These are phyloP conservation scores for Leishmania braziliensis DNA, from an alignment of 208 protist genomes.

Conservation along the genomic window DNA sequence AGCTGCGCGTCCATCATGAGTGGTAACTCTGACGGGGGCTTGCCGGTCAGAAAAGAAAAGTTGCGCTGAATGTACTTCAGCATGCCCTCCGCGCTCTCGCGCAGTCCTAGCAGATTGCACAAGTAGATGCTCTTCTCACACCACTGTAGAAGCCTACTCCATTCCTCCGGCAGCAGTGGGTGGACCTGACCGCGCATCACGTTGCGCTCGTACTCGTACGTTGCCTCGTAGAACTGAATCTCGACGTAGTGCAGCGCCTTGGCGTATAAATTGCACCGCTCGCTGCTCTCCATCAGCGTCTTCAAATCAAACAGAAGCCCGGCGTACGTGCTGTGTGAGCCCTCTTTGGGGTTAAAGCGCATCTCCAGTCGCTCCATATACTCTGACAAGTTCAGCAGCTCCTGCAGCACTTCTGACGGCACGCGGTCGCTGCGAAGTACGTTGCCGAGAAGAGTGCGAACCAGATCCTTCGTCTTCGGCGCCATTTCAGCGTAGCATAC, in stretches of 20 bases:
- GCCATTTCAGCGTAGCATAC: conserved; percentile 85
- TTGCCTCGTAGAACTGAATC: conserved; percentile 86
- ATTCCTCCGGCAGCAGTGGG: conserved; percentile 63
- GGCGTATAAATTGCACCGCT: conserved; percentile 93
- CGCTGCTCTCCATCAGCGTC: conserved; percentile 92
- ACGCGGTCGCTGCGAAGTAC: conserved; percentile 77
- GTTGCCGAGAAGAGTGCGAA: conserved; percentile 59
- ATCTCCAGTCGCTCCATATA: conserved; percentile 97
- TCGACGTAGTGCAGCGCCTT: conserved; percentile 97
- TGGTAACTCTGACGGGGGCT: conserved; percentile 64
- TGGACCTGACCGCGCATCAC: conserved; percentile 62
- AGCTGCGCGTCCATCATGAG: conserved; percentile 90
- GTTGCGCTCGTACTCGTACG: conserved; percentile 71
- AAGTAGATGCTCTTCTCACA: conserved; percentile 96
- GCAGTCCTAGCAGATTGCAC: conserved; percentile 98
- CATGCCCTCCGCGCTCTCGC: conserved; percentile 97
- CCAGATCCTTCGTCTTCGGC: conserved; percentile 44
- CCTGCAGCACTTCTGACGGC: conserved; percentile 93
- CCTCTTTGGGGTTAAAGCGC: conserved; percentile 60
- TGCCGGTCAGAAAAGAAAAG: conserved; percentile 81
- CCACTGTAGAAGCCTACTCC: conserved; percentile 66
- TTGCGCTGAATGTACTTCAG: conserved; percentile 95
- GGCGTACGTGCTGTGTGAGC: conserved; percentile 38
- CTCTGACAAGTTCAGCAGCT: conserved; percentile 96
- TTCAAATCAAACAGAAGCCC: conserved; percentile 83